Base-by-base conservation (phyloP, 2,329 filamentous ascomycete genomes). In the Trichoderma koningiopsis region DNA sequence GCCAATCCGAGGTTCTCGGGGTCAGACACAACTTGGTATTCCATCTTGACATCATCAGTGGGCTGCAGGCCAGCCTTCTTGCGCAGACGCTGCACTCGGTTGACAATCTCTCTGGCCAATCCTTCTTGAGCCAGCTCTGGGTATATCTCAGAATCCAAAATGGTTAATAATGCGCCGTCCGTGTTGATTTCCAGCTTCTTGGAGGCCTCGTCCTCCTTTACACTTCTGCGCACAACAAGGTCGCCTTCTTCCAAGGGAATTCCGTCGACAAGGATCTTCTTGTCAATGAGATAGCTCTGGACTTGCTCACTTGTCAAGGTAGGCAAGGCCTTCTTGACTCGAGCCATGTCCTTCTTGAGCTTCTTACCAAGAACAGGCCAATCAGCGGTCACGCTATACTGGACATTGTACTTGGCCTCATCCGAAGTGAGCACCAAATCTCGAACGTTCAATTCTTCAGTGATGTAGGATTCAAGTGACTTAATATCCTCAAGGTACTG, bases 331-430 rank as follows among this genome's bases (percentile, higher is more conserved):
- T 95, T 96, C 85, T 96, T 96, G 74, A 98, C 94, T 78, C 91
- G 93, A 73, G 90, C 89, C 73, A 94, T 92, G 76, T 97, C 94
- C 82, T 97, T 97, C 86, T 97, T 97, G 74, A 98, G 87, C 83
- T 98, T 98, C 87, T 97, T 97, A 73, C 96, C 96, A 19, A 99
- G 86, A 2, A 92, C 91, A 16, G 96, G 94, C 91, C 96, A 97
- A 80, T 99, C 96, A 8, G 94, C 94, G 49, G 88, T 89, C 19
- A 95, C 93, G 71, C 92, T 93, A 82, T 97, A 97, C 77, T 96
- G 91, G 57, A 99, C 94, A 67, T 94, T 92, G 83, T 97, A 97
- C 78, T 91, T 92, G 68, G 89, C 91, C 81, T 98, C 96, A 72
- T 98, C 94, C 8, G 88, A 90, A 3, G 93, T 93, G 65, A 97